These are phyloP conservation scores for Sporormia fimetaria DNA, from an alignment of 495 filamentous ascomycete species.

Conservation along the genomic window DNA sequence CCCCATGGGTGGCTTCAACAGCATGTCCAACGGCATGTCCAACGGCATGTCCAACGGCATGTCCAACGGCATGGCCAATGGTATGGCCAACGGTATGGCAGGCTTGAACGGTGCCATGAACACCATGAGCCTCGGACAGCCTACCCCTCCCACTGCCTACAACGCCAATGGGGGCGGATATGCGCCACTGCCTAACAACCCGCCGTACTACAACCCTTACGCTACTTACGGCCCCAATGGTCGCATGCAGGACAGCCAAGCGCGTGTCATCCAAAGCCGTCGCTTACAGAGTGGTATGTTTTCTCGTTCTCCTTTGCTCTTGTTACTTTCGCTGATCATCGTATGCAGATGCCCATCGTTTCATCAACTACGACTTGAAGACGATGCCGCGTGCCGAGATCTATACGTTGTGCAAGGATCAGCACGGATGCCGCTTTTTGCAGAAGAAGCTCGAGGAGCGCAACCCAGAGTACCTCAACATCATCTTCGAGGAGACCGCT, in stretches of 20 bases:
- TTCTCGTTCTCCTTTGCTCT: conserved; percentile 25
- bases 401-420: conserved; percentile 85
- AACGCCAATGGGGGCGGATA: conserved; percentile 25
- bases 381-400: conserved; percentile 61
- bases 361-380: conserved; percentile 66
- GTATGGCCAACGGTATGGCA: conserved; percentile 33
- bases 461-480: conserved; percentile 66
- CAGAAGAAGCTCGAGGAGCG: conserved; percentile 96
- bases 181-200: conserved; percentile 28
- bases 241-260: conserved; percentile 50
- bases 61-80: neutral
- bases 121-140: conserved; percentile 42
- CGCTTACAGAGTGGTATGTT: conserved; percentile 54
- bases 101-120: conserved; percentile 50
- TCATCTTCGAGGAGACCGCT: conserved; percentile 89
- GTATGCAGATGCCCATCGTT: conserved; percentile 46
- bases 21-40: conserved; percentile 32
- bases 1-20: neutral
- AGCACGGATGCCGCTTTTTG: conserved; percentile 89
- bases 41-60: too few relatives aligned
- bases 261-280: conserved; percentile 58
- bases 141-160: conserved; percentile 7
- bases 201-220: conserved; percentile 24
- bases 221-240: conserved; percentile 31
- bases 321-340: conserved; percentile 2